Evolutionary conservation across 2,329 filamentous ascomycete genomes (phyloP), one percentile per base, ranked within the genome.

Genomic region (Clonostachys solani): DNA sequence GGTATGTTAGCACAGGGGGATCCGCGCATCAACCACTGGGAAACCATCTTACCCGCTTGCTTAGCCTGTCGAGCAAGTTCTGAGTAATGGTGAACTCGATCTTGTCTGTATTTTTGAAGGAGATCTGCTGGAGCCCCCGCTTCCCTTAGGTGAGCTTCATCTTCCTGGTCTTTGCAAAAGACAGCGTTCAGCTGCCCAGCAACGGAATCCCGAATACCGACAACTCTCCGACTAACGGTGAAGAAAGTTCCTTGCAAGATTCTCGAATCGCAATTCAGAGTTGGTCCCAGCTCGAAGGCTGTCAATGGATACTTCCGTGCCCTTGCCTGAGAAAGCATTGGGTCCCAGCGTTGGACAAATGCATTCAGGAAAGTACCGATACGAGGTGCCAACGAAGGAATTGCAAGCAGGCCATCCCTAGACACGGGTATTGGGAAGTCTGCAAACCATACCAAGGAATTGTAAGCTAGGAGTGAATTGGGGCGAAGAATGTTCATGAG

Each of bases 401-500:
- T 29, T 29, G 23, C 23, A 29, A 29, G 23, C 23, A 29, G 9
- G 23, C 23, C 23, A 29, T 29, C 23, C 36, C 36, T 12, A 18
- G 36, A n/a, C 15, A 38, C 36, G 15, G 42, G 12, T 9, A 42
- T 37, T 10, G 73, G 72, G 16, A 75, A 75, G 3, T 46, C 19
- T 5, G 61, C 52, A 43, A 72, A 66, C 58, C 62, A 73, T 4
- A 29, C n/a, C 33, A 67, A 48, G 16, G 63, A 50, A 5, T 34
- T 5, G 4, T 44, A 44, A 5, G 56, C 49, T 6, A 75, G 48
- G 6, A 52, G 52, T 10, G 59, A 54, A 49, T 74, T 74, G 44
- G 54, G 59, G 52, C 63, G 66, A 10, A 75, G 60, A 46, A 73
- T 45, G 5, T 38, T 38, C 12, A 8, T n/a, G 17, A 38, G 36